Percentiles rank a stretch among this genome's conserved stretches.
Evolutionary conservation across 2,329 filamentous ascomycete species (phyloP).

Genomic region (Xylaria sp.): DNA sequence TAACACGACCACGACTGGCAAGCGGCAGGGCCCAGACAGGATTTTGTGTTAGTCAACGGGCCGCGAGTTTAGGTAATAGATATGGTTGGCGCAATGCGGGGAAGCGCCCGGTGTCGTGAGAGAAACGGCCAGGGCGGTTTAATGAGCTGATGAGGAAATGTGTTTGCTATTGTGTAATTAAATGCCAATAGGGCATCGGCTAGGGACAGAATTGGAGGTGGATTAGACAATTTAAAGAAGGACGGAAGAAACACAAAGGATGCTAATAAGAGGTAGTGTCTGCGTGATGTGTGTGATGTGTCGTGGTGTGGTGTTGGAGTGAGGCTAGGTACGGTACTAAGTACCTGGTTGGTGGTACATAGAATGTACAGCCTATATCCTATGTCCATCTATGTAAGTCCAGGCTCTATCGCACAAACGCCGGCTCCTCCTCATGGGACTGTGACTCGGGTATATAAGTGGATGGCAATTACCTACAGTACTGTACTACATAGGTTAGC

Average conservation of each 20-base stretch:
- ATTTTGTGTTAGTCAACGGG: conserved; percentile 54
- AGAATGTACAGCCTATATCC: too few species aligned
- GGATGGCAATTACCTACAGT: too few species aligned
- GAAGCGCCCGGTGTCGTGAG: conserved; percentile 42
- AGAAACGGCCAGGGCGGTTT: conserved; percentile 3
- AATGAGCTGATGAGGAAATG: conserved; percentile 14
- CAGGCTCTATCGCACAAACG: too few species aligned
- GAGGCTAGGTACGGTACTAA: neutral
- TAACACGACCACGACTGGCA: too few species aligned
- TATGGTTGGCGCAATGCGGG: conserved; percentile 49
- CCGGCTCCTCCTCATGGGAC: too few species aligned
- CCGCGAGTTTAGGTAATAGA: conserved; percentile 53
- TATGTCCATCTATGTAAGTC: too few species aligned
- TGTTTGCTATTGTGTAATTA: conserved; percentile 11
- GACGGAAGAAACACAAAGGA: neutral
- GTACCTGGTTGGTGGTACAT: too few species aligned
- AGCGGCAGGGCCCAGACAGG: conserved; percentile 10
- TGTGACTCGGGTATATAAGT: too few species aligned
- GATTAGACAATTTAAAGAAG: conserved; percentile 16
- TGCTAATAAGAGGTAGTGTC: neutral
- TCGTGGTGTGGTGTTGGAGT: conserved; percentile 17
- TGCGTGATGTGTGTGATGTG: conserved; percentile 3
- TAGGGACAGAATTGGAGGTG: conserved; percentile 2
- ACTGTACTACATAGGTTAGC: too few species aligned
- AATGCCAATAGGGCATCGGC: conserved; percentile 8